Evolutionary conservation across 176 grass and related monocot genomes (phyloP).

Genomic region (Avena atlantica): DNA sequence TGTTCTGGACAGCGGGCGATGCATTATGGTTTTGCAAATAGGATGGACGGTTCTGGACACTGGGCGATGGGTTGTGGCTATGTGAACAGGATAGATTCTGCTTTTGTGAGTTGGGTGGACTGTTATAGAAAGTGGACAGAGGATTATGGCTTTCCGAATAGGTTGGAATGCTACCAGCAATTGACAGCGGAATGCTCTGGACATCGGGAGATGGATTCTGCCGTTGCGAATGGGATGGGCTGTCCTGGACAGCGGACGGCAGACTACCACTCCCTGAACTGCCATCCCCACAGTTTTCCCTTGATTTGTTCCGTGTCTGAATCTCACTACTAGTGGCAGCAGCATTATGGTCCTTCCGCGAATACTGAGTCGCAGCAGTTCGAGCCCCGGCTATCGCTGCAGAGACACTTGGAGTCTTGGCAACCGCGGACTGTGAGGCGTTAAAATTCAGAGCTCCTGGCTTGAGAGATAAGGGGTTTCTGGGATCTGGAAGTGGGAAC

Average conservation of each 20-base stretch:
- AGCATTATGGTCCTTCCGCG: constrained; percentile 46
- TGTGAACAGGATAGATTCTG: too few species aligned
- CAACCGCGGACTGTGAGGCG: constrained; percentile 29
- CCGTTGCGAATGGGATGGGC: background rate
- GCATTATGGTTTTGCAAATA: background rate
- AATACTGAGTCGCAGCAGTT: constrained; percentile 75
- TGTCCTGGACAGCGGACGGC: background rate
- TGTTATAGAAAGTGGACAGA: too few species aligned
- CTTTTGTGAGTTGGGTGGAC: too few species aligned
- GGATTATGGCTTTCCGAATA: too few species aligned
- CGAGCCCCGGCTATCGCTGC: constrained; percentile 72
- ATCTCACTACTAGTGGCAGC: constrained; percentile 8
- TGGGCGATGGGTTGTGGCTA: too few species aligned
- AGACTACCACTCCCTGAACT: constrained; percentile 11
- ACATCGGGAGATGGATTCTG: too few species aligned
- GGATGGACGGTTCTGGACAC: background rate
- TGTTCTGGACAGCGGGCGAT: background rate
- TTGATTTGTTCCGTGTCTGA: background rate
- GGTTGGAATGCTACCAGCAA: too few species aligned
- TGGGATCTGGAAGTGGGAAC: constrained; percentile 76
- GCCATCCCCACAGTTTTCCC: background rate
- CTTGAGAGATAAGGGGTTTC: constrained; percentile 57
- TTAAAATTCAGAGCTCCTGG: constrained; percentile 58
- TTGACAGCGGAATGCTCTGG: too few species aligned
- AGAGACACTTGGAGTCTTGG: constrained; percentile 56